Conservation (phyloP, 192 early-diverging fungal genomes). For the Gonapodya sp. region DNA sequence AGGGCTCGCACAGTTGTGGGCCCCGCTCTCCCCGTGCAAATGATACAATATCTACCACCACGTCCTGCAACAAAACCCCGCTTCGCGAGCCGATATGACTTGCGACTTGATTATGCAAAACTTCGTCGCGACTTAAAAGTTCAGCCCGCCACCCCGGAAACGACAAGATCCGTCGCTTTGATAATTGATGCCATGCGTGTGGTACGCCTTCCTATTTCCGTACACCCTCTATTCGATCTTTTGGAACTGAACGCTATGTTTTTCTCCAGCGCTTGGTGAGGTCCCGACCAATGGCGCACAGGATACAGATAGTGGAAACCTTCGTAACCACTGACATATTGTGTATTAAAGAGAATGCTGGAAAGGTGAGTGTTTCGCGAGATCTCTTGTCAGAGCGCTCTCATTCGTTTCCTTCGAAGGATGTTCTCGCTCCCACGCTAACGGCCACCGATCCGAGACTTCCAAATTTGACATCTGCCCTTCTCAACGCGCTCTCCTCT, state of each 20-base stretch:
- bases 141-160: neutral
- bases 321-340: neutral
- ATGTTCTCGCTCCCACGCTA: neutral
- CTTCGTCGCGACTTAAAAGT: neutral
- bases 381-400: no score
- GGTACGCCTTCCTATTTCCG: neutral
- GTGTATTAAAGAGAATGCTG: neutral
- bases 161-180: neutral
- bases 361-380: neutral
- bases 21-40: neutral
- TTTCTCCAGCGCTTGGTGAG: neutral
- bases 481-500: constrained; percentile 1
- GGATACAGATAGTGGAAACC: neutral
- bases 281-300: neutral
- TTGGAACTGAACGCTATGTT: no score
- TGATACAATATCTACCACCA: neutral
- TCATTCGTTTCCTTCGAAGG: no score
- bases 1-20: no score
- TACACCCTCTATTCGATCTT: no score
- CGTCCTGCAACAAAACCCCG: neutral
- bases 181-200: neutral
- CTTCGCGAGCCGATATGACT: neutral
- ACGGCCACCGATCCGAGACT: neutral
- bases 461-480: neutral
- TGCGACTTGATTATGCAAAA: neutral